Conservation (phyloP, 228 moss, liverwort and hornwort species). For the Sphagnum fallax region DNA sequence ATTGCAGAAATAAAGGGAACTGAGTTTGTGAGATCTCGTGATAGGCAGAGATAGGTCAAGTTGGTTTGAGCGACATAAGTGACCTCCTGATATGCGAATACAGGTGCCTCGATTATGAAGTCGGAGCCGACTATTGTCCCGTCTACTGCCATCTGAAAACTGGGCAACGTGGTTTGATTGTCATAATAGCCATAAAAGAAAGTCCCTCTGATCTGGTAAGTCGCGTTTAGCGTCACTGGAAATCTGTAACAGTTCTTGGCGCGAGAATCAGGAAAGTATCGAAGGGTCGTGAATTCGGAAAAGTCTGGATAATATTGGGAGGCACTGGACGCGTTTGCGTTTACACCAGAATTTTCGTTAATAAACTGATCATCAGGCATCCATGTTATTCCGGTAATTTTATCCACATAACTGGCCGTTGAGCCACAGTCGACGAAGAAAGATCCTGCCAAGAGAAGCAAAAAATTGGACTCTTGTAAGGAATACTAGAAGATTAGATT, state of each 20-base stretch:
- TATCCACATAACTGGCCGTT: constrained; percentile 6
- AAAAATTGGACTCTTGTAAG: too few species aligned
- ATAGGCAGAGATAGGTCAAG: constrained; percentile 29
- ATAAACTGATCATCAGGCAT: constrained; percentile 14
- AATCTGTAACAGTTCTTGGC: constrained; percentile 38
- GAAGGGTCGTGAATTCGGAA: constrained; percentile 17
- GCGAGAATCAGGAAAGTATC: constrained; percentile 29
- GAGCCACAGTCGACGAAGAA: constrained; percentile 46
- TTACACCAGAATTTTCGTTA: constrained; percentile 12
- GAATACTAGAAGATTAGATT: too few species aligned
- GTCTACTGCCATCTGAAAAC: constrained; percentile 28
- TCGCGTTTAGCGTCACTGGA: constrained; percentile 5
- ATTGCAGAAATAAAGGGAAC: constrained; percentile 45
- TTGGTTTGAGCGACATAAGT: constrained; percentile 7
- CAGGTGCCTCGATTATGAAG: background rate
- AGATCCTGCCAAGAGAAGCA: too few species aligned
- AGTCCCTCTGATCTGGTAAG: constrained; percentile 27
- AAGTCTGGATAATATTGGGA: background rate
- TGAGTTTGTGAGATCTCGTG: constrained; percentile 4
- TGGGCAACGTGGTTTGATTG: constrained; percentile 7
- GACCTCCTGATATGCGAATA: constrained; percentile 20
- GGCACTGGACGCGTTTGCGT: background rate
- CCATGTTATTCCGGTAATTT: constrained; percentile 17
- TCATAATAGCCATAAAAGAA: constrained; percentile 34
- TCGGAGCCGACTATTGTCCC: constrained; percentile 6